Base-by-base conservation (phyloP, 176 grass and related monocot species). In the Eragrostis nindensis region DNA sequence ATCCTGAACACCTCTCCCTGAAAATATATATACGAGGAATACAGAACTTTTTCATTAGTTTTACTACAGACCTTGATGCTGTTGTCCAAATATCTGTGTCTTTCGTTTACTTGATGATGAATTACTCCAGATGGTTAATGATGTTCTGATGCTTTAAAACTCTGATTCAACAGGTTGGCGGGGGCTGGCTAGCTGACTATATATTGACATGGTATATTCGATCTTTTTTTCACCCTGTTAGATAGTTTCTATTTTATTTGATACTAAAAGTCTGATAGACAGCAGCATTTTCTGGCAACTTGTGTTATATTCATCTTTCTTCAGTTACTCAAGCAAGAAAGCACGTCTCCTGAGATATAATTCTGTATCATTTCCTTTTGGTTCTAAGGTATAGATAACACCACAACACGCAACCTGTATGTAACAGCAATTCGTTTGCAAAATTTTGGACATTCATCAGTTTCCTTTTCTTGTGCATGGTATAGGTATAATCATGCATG, bases 101-200 rank as follows among this genome's bases (percentile, higher is more conserved):
- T 42, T 45, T n/a, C 17, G 15, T 66, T 71, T 46, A 48, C n/a
- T 71, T 59, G 66, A 66, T 65, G 66, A 60, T 81, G 60, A 3
- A 38, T 30, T 41, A 5, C 70, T 79, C 6, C 24, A 41, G 36
- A 19, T 56, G 44, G 48, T 72, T 14, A 40, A 80, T 30, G 18
- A 5, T 56, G 7, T 32, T 70, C 30, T 76, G 27, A 77, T 48
- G 15, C 25, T 85, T 30, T 21, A 8, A 36, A 45, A 11, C 11
- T 62, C 52, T 22, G 71, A 80, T 86, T 86, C 26, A 5, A 24
- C 71, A 91, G 88, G 92, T 86, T 86, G 88, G 92, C 76, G 76
- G 84, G 67, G 42, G 43, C 38, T 86, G 30, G 79, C 57, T 83
- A 59, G 46, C 84, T 88, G 81, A 90, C 79, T 79, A 4, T 62